phyloP scores from a whole-genome alignment of 2,329 filamentous ascomycete genomes.

The Dactylellina sp. region DNA sequence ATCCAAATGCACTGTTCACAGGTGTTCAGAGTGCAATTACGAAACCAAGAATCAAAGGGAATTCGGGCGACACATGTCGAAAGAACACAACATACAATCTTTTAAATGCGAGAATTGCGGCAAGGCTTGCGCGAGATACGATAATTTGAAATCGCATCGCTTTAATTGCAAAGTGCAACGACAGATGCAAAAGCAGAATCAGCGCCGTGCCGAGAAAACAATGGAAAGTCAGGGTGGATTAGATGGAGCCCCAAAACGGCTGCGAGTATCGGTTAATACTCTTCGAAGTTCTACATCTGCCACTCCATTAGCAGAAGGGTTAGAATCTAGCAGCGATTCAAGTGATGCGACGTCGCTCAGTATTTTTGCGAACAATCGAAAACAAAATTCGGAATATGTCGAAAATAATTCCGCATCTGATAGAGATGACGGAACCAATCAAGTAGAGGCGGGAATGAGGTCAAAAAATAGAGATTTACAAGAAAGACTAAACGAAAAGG shows the following conservation, averaged over 20 bases:
- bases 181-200: background rate
- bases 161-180: background rate
- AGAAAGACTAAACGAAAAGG: background rate
- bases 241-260: background rate
- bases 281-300: background rate
- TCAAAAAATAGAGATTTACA: background rate
- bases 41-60: background rate
- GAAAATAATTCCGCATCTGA: background rate
- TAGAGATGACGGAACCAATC: background rate
- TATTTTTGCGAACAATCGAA: no score
- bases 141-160: constrained; percentile 7
- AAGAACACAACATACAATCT: background rate
- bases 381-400: background rate
- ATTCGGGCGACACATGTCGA: constrained; percentile 17
- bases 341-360: no score
- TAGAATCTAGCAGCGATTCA: no score
- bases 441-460: constrained; percentile 2
- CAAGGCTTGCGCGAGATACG: background rate
- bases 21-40: background rate
- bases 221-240: background rate
- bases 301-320: background rate
- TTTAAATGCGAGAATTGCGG: constrained; percentile 18
- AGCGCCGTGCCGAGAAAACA: background rate
- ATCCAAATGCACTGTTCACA: background rate
- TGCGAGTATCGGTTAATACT: background rate